Base-by-base conservation (phyloP, 257 asterid genomes). In the Ehretia macrophylla region DNA sequence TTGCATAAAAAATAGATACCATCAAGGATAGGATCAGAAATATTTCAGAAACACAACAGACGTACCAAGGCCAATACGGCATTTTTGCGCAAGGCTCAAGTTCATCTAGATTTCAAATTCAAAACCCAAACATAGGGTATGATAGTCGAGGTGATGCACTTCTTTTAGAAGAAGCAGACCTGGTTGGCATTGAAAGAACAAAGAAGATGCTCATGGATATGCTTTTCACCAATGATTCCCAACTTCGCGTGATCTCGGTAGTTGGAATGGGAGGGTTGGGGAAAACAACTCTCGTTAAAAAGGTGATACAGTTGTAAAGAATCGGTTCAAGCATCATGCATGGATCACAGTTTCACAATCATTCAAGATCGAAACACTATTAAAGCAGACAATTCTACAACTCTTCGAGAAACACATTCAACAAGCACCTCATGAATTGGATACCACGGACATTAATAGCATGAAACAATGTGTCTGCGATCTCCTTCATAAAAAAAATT, bases 221-320 rank as follows among this genome's bases (percentile, higher is more conserved):
- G 52, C 56, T 73, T 11, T 17, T 66, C 4, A 66, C 62, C 39
- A 73, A 39, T 17, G 60, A 59, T 62, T 54, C 52, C 10, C 18
- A 44, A 42, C 71, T 69, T 12, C 69, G 69, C n/a, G 72, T 59
- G 35, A 48, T 73, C 38, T 64, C 74, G 5, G 74, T 77, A 11
- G 69, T 73, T 52, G 75, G 75, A 16, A 74, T 77, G 77, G 83
- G 73, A 0, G 75, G 83, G 27, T 44, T 58, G 21, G 77, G 83
- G 27, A 77, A 77, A 60, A 73, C 83, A 32, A 73, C 80, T 17
- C 58, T 77, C 37, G 73, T 74, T 13, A 77, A 63, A 69, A 74
- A 56, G 42, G 77, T 73, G 71, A 74, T 70, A 14, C 46, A 14
- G 11, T 3, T 8, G 65, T 49, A 39, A 74, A 67, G 72, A 67